Conservation (phyloP, 2,329 filamentous ascomycete species). For the Cadophora luteo-olivacea region DNA sequence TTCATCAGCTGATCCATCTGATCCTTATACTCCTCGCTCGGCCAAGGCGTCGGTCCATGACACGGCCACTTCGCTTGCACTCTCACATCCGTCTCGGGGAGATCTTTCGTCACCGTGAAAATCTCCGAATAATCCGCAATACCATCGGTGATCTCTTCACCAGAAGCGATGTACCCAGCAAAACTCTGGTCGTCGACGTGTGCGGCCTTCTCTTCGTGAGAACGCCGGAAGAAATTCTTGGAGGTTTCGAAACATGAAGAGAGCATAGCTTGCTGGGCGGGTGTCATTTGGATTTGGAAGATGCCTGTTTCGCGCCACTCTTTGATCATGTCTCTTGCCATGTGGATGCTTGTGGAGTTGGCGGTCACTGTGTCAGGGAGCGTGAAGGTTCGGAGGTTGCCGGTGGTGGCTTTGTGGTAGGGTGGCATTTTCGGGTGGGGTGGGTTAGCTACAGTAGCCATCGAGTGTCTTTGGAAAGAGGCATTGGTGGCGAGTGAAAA, state of each 20-base stretch:
- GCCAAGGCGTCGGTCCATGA: not conserved
- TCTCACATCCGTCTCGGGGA: not conserved
- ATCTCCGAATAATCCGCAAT: not conserved
- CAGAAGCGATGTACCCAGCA: not conserved
- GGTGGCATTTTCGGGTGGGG: not conserved
- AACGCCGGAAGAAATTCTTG: not conserved
- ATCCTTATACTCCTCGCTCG: not conserved
- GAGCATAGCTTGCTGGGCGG: not conserved
- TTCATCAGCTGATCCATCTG: not conserved
- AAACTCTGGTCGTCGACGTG: not conserved
- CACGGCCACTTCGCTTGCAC: not conserved
- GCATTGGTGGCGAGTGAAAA: not conserved
- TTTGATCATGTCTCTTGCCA: not conserved
- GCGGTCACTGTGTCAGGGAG: not conserved
- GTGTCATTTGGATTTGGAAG: not conserved
- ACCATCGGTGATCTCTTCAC: not conserved
- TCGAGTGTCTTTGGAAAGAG: not conserved
- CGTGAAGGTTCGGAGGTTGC: not conserved
- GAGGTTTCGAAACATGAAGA: not conserved
- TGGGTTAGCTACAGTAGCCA: not conserved
- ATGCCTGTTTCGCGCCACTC: constrained; percentile 2
- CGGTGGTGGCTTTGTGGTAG: not conserved
- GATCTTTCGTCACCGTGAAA: not conserved
- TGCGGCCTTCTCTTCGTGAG: not conserved
- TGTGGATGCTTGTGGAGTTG: not conserved